Evolutionary conservation across 2,329 filamentous ascomycete species (phyloP), one percentile per base, ranked within the genome.

Genomic region (Thielaviopsis populi): DNA sequence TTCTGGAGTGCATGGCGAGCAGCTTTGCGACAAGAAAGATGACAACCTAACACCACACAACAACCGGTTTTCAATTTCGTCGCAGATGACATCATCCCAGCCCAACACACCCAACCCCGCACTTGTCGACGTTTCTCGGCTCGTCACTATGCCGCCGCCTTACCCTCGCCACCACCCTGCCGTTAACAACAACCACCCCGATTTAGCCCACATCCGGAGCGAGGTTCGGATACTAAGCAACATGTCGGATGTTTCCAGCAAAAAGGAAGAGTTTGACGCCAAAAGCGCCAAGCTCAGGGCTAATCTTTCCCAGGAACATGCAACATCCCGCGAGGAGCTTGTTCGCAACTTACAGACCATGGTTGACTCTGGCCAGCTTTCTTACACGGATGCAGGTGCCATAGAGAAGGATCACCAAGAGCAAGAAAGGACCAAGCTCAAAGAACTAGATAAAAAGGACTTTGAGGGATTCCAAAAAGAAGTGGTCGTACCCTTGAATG

Each of bases 141-240:
- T 99, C 1, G 88, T 99, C 3, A 96, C 94, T 0, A 79, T 99
- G 37, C 94, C 94, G 8, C 94, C 94, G 1, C 89, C 94, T 1
- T 97, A 95, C 72, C 94, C 94, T 1, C 86, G 92, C 7, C 92
- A 97, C 70, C 88, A 97, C 69, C 94, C 94, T 8, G 94, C 94
- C 0, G 89, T 97, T 17, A 96, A 95, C 73, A 99, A 97, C 71
- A 95, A 84, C 69, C 94, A 99, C 71, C 94, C 94, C 0, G 87
- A 95, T 68, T 80, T 99, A n/a, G 81, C 86, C 0, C 80, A 84
- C 1, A 91, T 89, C 58, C 85, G 94, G 60, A 84, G 80, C 2
- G 81, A 84, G 0, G 87, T 96, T 22, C 83, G 91, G 15, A 79
- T 80, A 1, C 75, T 96, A 48, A 87, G 85, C 62, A 85, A 94